Evolutionary conservation across 352 stramenopile genomes (phyloP).

Genomic region (Salisapilia sapeloensis): DNA sequence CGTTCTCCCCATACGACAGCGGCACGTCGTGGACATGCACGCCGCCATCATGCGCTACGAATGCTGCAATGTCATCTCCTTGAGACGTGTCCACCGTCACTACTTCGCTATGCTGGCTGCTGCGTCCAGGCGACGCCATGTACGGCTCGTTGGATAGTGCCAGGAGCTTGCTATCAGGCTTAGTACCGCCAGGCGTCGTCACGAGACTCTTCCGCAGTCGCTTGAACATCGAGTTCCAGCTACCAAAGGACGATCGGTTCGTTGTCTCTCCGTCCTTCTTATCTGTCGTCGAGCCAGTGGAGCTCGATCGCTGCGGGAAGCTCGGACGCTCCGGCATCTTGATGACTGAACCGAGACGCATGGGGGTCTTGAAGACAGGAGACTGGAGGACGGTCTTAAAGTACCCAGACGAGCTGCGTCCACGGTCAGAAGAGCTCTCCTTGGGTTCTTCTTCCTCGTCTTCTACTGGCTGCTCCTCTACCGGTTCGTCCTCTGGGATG

Average conservation of each 20-base stretch:
- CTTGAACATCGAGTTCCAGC: conserved; percentile 77
- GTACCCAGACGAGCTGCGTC: conserved; percentile 56
- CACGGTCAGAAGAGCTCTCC: conserved; percentile 10
- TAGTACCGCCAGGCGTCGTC: conserved; percentile 25
- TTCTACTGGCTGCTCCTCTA: conserved; percentile 7
- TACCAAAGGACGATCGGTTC: conserved; percentile 36
- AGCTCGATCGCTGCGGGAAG: conserved; percentile 14
- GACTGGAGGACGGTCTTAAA: conserved; percentile 77
- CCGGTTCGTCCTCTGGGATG: conserved; percentile 3
- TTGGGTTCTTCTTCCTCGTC: conserved; percentile 10
- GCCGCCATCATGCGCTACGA: conserved; percentile 57
- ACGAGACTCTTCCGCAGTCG: conserved; percentile 63
- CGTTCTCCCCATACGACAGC: conserved; percentile 2
- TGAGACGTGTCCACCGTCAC: conserved; percentile 61
- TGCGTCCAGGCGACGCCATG: conserved; percentile 15
- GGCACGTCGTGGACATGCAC: conserved; percentile 46
- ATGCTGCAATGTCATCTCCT: conserved; percentile 70
- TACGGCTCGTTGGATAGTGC: conserved; percentile 61
- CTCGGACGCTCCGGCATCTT: conserved; percentile 30
- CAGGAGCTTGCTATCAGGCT: conserved; percentile 50
- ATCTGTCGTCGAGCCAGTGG: conserved; percentile 6
- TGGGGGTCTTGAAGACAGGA: conserved; percentile 63
- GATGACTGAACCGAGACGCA: conserved; percentile 63
- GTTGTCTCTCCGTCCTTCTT: conserved; percentile 4
- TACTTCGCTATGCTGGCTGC: conserved; percentile 39